Conservation (phyloP, 257 asterid genomes). For the Solanum chaucha region DNA sequence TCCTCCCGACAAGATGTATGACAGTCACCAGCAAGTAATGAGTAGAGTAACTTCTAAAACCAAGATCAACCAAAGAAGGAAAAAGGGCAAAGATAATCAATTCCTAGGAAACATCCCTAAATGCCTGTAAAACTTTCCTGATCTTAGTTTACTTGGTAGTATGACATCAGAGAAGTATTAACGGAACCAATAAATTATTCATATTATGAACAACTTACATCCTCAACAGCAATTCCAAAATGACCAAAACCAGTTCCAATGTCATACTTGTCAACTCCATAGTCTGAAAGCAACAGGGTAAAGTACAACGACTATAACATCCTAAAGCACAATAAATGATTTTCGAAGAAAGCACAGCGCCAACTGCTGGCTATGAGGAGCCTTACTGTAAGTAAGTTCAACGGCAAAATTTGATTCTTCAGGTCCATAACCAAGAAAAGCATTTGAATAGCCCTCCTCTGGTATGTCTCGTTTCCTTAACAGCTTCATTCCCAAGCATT, state of each 20-base stretch:
- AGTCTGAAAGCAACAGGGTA: conserved; percentile 30
- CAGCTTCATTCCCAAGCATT: conserved; percentile 43
- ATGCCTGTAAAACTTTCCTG: background rate
- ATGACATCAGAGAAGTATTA: background rate
- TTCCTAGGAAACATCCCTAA: background rate
- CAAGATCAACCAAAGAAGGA: background rate
- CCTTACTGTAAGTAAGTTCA: conserved; percentile 44
- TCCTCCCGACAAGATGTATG: background rate
- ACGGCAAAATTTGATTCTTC: conserved; percentile 34
- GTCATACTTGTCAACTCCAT: conserved; percentile 36
- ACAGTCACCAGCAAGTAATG: background rate
- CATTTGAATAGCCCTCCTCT: conserved; percentile 38
- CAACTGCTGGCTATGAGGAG: background rate
- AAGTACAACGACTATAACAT: background rate
- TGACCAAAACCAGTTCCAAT: conserved; percentile 49
- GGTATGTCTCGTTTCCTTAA: conserved; percentile 42
- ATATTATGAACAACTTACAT: conserved; percentile 19
- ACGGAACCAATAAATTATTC: background rate
- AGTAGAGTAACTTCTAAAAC: background rate
- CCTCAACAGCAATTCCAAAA: conserved; percentile 32
- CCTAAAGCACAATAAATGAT: background rate
- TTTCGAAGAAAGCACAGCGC: background rate
- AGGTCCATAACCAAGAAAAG: conserved; percentile 42
- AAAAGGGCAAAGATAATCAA: background rate
- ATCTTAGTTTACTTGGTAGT: background rate